phyloP scores from a whole-genome alignment of 1,284 basidiomycete species.

The Microbotryomycetes sp. region DNA sequence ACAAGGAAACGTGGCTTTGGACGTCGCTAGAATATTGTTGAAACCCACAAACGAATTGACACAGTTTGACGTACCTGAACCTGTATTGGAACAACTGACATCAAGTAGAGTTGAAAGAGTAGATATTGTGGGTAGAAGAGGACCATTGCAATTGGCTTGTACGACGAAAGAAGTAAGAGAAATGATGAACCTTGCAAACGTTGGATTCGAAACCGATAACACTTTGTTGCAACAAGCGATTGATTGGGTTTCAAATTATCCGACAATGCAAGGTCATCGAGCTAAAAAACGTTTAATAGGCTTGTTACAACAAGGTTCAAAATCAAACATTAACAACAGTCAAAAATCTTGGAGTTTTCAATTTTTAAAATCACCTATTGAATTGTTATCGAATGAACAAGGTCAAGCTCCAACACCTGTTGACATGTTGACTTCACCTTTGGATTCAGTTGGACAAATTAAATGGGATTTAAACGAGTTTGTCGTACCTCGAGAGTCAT shows the following conservation, averaged over 20 bases:
- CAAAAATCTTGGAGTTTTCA: conserved; percentile 69
- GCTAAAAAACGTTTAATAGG: conserved; percentile 49
- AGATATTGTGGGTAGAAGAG: conserved; percentile 75
- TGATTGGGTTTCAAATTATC: conserved; percentile 34
- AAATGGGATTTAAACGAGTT: conserved; percentile 32
- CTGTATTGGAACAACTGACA: conserved; percentile 64
- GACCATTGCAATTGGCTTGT: conserved; percentile 83
- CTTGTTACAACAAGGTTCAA: conserved; percentile 50
- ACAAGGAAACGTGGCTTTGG: conserved; percentile 93
- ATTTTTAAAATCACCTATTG: conserved; percentile 66
- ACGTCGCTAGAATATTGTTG: conserved; percentile 85
- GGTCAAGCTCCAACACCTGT: conserved; percentile 43
- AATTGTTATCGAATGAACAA: conserved; percentile 43
- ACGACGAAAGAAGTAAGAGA: conserved; percentile 93
- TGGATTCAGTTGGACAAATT: conserved; percentile 18
- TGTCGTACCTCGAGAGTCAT: background rate
- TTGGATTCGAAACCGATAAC: conserved; percentile 52
- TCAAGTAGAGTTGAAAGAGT: conserved; percentile 65
- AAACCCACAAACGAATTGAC: conserved; percentile 56
- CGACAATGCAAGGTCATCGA: conserved; percentile 39
- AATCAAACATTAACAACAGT: conserved; percentile 46
- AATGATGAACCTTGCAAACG: conserved; percentile 69
- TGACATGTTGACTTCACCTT: background rate
- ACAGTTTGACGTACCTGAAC: conserved; percentile 71
- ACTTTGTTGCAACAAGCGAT: conserved; percentile 42